Percentiles rank a stretch among this genome's conserved stretches.
These are phyloP conservation scores for Cryphonectria parasitica DNA, from an alignment of 2,329 filamentous ascomycete genomes.

Conservation along the genomic window DNA sequence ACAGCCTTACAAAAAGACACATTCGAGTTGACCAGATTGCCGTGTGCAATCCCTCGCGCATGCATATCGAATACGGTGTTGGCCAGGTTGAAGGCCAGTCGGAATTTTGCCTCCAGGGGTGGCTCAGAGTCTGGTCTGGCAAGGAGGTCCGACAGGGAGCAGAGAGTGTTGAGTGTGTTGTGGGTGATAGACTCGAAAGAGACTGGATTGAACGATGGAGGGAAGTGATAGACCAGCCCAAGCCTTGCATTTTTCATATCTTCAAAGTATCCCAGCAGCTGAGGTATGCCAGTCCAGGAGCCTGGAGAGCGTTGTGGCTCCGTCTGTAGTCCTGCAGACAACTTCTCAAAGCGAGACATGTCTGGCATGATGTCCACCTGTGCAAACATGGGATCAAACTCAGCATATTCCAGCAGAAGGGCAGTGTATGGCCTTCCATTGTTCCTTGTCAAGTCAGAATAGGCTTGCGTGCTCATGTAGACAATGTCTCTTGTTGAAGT, in stretches of 20 bases:
- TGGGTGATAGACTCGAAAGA: conserved; percentile 56
- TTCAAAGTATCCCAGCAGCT: conserved; percentile 73
- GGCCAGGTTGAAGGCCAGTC: conserved; percentile 72
- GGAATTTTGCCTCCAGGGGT: conserved; percentile 75
- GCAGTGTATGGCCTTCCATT: conserved; percentile 53
- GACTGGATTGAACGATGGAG: conserved; percentile 64
- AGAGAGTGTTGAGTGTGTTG: conserved; percentile 54
- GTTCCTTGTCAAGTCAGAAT: conserved; percentile 50
- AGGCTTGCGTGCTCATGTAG: conserved; percentile 57
- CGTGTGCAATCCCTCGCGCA: conserved; percentile 69
- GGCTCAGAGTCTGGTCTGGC: conserved; percentile 60
- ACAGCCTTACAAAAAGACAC: conserved; percentile 65
- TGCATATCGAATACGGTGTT: conserved; percentile 77
- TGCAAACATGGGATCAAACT: conserved; percentile 65
- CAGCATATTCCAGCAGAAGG: conserved; percentile 73
- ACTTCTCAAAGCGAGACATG: conserved; percentile 66
- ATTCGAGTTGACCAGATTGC: conserved; percentile 69
- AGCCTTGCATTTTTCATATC: conserved; percentile 71
- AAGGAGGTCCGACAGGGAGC: conserved; percentile 59
- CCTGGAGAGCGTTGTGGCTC: conserved; percentile 55
- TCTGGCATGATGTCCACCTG: conserved; percentile 66
- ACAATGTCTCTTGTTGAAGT: conserved; percentile 50
- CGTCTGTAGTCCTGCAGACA: conserved; percentile 61
- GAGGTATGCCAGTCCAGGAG: conserved; percentile 65
- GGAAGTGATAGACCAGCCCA: conserved; percentile 76